Conservation (phyloP, 768 basidiomycete genomes). For the Panaeolus papilionaceus region DNA sequence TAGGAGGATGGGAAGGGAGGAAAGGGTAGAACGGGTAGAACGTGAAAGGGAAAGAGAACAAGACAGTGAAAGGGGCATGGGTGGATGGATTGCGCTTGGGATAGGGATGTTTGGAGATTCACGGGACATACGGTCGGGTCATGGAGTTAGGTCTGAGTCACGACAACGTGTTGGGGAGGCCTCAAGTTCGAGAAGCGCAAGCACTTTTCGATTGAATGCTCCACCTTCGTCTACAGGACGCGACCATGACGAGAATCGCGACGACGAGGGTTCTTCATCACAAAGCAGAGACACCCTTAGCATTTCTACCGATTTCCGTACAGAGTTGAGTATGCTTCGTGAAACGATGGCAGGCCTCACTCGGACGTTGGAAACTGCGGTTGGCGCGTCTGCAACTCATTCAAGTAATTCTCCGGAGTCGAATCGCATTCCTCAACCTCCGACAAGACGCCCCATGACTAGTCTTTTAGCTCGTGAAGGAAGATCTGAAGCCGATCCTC, state of each 20-base stretch:
- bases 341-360: slow-evolving; percentile 12
- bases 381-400: slow-evolving; percentile 2
- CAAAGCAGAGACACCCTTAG: slow-evolving; percentile 2
- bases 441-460: neutral
- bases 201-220: neutral
- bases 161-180: slow-evolving; percentile 9
- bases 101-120: slow-evolving; percentile 13
- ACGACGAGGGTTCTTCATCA: neutral
- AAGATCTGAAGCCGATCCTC: neutral
- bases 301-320: slow-evolving; percentile 4
- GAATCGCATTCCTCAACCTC: neutral
- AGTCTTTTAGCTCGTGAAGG: neutral
- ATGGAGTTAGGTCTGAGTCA: neutral
- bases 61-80: slow-evolving; percentile 4
- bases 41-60: neutral
- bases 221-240: neutral
- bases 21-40: neutral
- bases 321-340: slow-evolving; percentile 10
- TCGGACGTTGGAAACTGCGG: slow-evolving; percentile 1
- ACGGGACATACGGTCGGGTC: neutral
- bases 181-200: slow-evolving; percentile 2
- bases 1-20: neutral
- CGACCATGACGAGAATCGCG: neutral
- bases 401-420: neutral
- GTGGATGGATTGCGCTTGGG: slow-evolving; percentile 11